These are phyloP conservation scores for Aspergillus costaricaensis DNA, from an alignment of 2,329 filamentous ascomycete genomes.

Conservation along the genomic window DNA sequence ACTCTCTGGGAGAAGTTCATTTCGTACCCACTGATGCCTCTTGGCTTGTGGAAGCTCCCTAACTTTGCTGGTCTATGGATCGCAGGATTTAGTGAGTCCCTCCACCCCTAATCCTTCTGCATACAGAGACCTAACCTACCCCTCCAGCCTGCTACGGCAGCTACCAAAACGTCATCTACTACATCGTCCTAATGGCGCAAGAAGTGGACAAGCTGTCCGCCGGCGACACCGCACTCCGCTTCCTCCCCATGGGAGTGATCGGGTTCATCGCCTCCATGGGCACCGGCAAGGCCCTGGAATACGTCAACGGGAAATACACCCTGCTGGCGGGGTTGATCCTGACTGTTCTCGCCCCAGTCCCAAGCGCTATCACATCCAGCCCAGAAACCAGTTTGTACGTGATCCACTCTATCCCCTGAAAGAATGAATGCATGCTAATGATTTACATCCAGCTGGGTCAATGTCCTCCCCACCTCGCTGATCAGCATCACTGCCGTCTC, in stretches of 20 bases:
- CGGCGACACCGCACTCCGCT: constrained; percentile 43
- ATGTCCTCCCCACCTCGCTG: constrained; percentile 43
- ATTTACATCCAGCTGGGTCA: constrained; percentile 35
- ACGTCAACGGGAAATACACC: constrained; percentile 41
- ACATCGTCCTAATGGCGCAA: constrained; percentile 46
- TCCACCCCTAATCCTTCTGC: rapidly evolving
- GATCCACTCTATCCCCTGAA: not conserved
- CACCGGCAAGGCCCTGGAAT: constrained; percentile 41
- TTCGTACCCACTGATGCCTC: constrained; percentile 49
- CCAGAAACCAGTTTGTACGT: constrained; percentile 28
- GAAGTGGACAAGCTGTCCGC: constrained; percentile 43
- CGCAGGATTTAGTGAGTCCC: constrained; percentile 40
- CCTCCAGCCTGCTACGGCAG: constrained; percentile 43
- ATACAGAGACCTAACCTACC: constrained; percentile 9
- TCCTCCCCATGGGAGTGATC: constrained; percentile 45
- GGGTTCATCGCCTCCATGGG: constrained; percentile 42
- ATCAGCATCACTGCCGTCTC: constrained; percentile 45
- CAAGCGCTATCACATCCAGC: constrained; percentile 30
- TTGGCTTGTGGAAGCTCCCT: constrained; percentile 49
- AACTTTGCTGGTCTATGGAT: constrained; percentile 52
- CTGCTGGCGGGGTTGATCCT: constrained; percentile 39
- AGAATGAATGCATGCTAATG: constrained; percentile 8
- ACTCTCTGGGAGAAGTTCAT: constrained; percentile 47
- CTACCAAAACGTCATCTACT: constrained; percentile 48
- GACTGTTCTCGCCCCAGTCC: constrained; percentile 42